Conservation (phyloP, 495 filamentous ascomycete genomes). For the Aspergillus steynii region DNA sequence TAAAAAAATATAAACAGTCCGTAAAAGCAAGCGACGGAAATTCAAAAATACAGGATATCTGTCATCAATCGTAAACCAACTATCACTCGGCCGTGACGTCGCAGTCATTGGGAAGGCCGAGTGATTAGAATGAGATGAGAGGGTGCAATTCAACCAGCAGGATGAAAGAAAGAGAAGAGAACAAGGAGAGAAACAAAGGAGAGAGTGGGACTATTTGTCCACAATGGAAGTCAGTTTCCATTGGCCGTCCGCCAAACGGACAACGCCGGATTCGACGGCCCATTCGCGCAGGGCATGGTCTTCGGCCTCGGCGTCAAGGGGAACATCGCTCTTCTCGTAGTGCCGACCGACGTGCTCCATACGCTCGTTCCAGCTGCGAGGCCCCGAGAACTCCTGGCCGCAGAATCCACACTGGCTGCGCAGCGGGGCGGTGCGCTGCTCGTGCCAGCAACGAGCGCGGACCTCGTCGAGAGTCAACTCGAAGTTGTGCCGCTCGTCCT, state of each 20-base stretch:
- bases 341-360: slow-evolving; percentile 93
- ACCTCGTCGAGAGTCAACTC: slow-evolving; percentile 48
- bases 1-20: neutral
- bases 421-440: slow-evolving; percentile 61
- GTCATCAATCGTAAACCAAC: slow-evolving; percentile 4
- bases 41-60: slow-evolving; percentile 7
- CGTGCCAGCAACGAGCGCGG: slow-evolving; percentile 57
- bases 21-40: slow-evolving; percentile 1
- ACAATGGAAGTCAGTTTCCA: slow-evolving; percentile 18
- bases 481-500: slow-evolving; percentile 39
- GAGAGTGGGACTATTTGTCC: slow-evolving; percentile 10
- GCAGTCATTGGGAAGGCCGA: neutral
- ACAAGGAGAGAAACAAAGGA: slow-evolving; percentile 3
- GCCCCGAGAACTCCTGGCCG: slow-evolving; percentile 56
- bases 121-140: slow-evolving; percentile 1
- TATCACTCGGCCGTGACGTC: neutral
- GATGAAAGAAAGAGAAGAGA: neutral
- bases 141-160: neutral
- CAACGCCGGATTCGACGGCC: slow-evolving; percentile 51
- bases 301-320: slow-evolving; percentile 32
- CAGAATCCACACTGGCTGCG: slow-evolving; percentile 72
- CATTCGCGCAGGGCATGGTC: slow-evolving; percentile 53
- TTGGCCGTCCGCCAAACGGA: slow-evolving; percentile 11
- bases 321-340: slow-evolving; percentile 55
- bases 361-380: slow-evolving; percentile 71